A percentile compares a stretch with the other conserved stretches of the same genome.
Evolutionary conservation across 164 flowering plant genomes (phyloP).

Genomic region (Annona squamosa): DNA sequence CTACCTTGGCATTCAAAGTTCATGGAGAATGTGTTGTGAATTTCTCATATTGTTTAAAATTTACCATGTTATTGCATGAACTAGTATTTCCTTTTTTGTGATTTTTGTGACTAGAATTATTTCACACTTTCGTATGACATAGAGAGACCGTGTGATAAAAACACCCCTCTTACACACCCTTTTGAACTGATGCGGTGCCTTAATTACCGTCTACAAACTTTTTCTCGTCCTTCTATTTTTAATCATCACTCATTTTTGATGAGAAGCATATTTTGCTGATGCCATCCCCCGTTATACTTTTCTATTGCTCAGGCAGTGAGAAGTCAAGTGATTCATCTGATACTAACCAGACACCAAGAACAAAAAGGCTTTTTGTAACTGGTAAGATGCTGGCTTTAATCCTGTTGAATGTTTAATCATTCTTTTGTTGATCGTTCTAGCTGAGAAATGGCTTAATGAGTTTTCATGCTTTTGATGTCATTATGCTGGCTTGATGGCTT

Average conservation of each 20-base stretch:
- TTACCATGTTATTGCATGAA: neutral
- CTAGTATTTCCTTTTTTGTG: neutral
- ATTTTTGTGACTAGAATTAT: no score
- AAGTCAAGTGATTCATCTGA: conserved; percentile 24
- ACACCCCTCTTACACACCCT: neutral
- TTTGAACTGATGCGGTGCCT: no score
- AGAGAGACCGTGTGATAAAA: neutral
- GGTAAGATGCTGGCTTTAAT: conserved; percentile 39
- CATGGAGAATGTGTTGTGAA: neutral
- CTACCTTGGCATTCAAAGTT: neutral
- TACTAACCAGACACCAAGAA: conserved; percentile 30
- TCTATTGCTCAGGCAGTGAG: conserved; percentile 34
- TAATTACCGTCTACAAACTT: no score
- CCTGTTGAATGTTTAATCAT: neutral
- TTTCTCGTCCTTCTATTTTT: no score
- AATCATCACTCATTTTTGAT: neutral
- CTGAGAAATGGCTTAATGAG: neutral
- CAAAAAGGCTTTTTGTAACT: conserved; percentile 82
- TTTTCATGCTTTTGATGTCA: neutral
- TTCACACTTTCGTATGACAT: no score
- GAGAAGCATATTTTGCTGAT: neutral
- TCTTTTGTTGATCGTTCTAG: no score
- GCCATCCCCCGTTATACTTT: neutral
- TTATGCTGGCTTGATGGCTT: neutral
- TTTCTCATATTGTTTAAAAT: neutral